Base-by-base conservation (phyloP, 2,329 filamentous ascomycete genomes). In the Diaporthe ampelina region DNA sequence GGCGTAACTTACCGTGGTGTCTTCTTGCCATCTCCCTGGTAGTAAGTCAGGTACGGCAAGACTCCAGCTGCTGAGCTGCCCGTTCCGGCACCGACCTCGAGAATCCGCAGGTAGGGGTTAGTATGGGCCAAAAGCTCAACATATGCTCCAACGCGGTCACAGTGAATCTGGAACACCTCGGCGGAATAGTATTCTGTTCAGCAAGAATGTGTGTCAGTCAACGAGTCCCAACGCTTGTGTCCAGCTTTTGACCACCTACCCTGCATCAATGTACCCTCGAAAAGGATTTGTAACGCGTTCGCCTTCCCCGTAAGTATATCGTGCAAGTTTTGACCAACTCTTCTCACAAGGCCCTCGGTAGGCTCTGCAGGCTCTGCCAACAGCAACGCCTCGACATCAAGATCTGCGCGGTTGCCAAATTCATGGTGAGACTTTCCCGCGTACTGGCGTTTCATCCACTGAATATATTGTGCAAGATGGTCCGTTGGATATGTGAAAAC, bases 41-140 rank as follows among this genome's bases (percentile, higher is more conserved):
- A 37, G 29, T 52, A 37, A 29, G 59, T 63, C 13, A 68, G 32
- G 3, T 43, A 52, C 37, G 45, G 45, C 21, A 68, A n/a, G 68
- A 72, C 37, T 17, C 35, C 24, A 26, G 58, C 43, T 29, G 70
- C 79, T 15, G 79, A 77, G 26, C 77, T 76, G 19, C 80, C 78
- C 13, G 76, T 80, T 11, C 79, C 79, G 24, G 67, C 67, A 4
- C 67, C 50, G 29, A 72, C n/a, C 40, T 72, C 69, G 19, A 72
- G 43, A 13, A 72, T 59, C 37, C 40, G 19, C 17, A 72, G 40
- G n/a, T 52, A 37, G 17, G 54, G 54, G 9, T 58, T 57, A 7
- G 40, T 21, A 29, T 59, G 56, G 21, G 70, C 56, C 24, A 72
- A 10, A 5, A 63, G 24, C 11, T 59, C 43, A 24, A 54, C 29